Evolutionary conservation across 108 stramenopile genomes (phyloP).

Genomic region (Skeletonema marinoi): DNA sequence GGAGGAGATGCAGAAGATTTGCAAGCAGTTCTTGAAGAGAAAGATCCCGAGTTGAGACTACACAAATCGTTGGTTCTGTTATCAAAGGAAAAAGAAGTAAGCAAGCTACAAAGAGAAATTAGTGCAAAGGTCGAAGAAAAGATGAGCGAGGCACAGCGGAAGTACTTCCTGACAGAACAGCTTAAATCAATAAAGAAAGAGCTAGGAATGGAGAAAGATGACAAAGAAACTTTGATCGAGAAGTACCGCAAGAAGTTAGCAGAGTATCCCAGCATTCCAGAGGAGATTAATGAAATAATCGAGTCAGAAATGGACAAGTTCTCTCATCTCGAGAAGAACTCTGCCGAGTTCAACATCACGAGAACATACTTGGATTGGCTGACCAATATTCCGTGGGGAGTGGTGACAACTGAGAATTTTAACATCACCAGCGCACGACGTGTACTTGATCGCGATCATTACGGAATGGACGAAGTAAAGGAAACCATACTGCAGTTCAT

Average conservation of each 20-base stretch:
- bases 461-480: slow-evolving; percentile 96
- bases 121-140: slow-evolving; percentile 94
- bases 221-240: slow-evolving; percentile 92
- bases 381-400: slow-evolving; percentile 93
- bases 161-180: slow-evolving; percentile 96
- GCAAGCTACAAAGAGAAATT: slow-evolving; percentile 94
- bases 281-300: slow-evolving; percentile 74
- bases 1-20: slow-evolving; percentile 86
- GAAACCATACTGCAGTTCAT: slow-evolving; percentile 97
- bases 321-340: slow-evolving; percentile 91
- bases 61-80: slow-evolving; percentile 90
- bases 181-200: slow-evolving; percentile 99
- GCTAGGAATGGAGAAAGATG: slow-evolving; percentile 98
- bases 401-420: slow-evolving; percentile 85
- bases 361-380: slow-evolving; percentile 97
- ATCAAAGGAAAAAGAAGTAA: slow-evolving; percentile 90
- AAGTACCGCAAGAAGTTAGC: slow-evolving; percentile 87
- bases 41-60: slow-evolving; percentile 87
- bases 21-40: slow-evolving; percentile 93
- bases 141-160: slow-evolving; percentile 91
- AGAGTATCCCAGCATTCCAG: slow-evolving; percentile 71
- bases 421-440: slow-evolving; percentile 76
- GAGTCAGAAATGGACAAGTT: slow-evolving; percentile 94
- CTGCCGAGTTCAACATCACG: slow-evolving; percentile 95
- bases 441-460: slow-evolving; percentile 92